Evolutionary conservation across 169 alveolate species (phyloP).

Genomic region (Eimeria falciformis): DNA sequence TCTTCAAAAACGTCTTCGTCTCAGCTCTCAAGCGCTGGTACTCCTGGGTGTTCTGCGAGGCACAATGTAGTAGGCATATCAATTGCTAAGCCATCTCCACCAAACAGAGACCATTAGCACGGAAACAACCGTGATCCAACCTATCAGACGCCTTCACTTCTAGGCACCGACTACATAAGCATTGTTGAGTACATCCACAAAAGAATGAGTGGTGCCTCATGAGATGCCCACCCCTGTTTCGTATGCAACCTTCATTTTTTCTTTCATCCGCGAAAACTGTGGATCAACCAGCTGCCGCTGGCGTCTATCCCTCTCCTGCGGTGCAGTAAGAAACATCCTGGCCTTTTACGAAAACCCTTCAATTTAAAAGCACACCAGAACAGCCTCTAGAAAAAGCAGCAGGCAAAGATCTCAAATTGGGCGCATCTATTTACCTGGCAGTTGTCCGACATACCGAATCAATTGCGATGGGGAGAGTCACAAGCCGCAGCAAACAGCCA

Average conservation of each 20-base stretch:
- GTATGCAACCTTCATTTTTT: conserved; percentile 29
- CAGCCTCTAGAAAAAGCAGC: background rate
- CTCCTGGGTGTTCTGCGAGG: conserved; percentile 7
- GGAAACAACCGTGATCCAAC: too few relatives aligned
- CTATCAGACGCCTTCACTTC: too few relatives aligned
- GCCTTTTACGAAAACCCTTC: background rate
- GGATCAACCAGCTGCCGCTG: conserved; percentile 44
- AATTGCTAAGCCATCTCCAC: too few relatives aligned
- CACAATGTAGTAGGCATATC: too few relatives aligned
- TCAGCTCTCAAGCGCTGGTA: conserved; percentile 29
- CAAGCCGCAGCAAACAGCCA: conserved; percentile 49
- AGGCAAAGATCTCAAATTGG: background rate
- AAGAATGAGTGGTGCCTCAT: too few relatives aligned
- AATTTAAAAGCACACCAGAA: background rate
- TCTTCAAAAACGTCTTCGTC: conserved; percentile 11
- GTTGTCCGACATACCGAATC: conserved; percentile 9
- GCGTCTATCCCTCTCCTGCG: conserved; percentile 35
- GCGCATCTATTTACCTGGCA: background rate
- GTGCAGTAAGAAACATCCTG: background rate
- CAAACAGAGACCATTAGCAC: too few relatives aligned
- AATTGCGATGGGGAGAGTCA: conserved; percentile 43
- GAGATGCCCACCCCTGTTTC: conserved; percentile 6
- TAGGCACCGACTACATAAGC: too few relatives aligned
- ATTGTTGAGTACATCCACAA: too few relatives aligned
- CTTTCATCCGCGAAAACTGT: conserved; percentile 47